phyloP scores from a whole-genome alignment of 805 yeast species.

The Blastobotrys terrestris region DNA sequence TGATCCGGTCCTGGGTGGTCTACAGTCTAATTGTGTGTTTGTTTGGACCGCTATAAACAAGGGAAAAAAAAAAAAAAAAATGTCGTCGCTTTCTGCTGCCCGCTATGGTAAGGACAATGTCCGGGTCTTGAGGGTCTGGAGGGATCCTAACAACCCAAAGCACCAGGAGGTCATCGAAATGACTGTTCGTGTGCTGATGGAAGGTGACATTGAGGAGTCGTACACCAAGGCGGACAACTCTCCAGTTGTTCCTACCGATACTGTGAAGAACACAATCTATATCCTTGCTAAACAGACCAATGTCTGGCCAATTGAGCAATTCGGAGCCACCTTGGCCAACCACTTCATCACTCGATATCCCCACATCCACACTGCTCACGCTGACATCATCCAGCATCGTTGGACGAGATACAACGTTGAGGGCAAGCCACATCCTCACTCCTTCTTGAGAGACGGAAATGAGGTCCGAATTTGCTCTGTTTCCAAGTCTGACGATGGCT shows the following conservation, averaged over 20 bases:
- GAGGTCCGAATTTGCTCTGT: constrained; percentile 57
- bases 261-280: constrained; percentile 82
- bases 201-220: constrained; percentile 72
- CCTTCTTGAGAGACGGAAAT: constrained; percentile 78
- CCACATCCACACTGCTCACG: constrained; percentile 68
- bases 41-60: too few species aligned
- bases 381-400: constrained; percentile 61
- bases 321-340: constrained; percentile 76
- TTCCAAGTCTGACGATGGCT: constrained; percentile 23
- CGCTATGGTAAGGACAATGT: constrained; percentile 91
- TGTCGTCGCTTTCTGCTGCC: constrained; percentile 31
- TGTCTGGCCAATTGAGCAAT: constrained; percentile 87
- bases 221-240: constrained; percentile 86
- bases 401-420: constrained; percentile 75
- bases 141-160: constrained; percentile 64
- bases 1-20: too few species aligned
- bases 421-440: constrained; percentile 75
- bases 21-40: too few species aligned
- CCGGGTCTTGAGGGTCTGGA: constrained; percentile 82
- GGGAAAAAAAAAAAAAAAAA: too few species aligned
- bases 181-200: constrained; percentile 66
- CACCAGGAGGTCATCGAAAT: constrained; percentile 82
- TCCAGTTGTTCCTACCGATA: constrained; percentile 89
- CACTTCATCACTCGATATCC: constrained; percentile 74
- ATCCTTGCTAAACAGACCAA: constrained; percentile 76